phyloP scores from a whole-genome alignment of 768 basidiomycete species.

The Royoungia palumana region DNA sequence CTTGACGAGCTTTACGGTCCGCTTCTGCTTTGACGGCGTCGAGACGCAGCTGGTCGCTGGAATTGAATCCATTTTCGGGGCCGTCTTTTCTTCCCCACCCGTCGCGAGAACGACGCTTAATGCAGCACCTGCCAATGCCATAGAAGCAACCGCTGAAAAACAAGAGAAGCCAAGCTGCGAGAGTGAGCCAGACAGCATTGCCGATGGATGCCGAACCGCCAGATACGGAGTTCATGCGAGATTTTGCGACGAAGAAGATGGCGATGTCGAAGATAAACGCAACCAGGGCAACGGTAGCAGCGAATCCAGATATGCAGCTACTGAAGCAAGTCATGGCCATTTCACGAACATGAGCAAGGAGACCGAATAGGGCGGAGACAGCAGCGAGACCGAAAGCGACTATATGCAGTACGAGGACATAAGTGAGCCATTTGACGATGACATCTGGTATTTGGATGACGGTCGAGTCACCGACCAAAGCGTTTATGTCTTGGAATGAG shows the following conservation, averaged over 20 bases:
- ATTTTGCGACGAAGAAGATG: slow-evolving; percentile 85
- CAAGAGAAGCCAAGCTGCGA: slow-evolving; percentile 80
- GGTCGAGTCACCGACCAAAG: slow-evolving; percentile 66
- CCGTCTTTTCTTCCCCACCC: slow-evolving; percentile 38
- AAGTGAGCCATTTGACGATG: slow-evolving; percentile 93
- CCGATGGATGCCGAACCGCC: slow-evolving; percentile 81
- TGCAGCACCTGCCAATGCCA: slow-evolving; percentile 79
- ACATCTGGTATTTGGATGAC: slow-evolving; percentile 74
- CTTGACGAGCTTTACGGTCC: slow-evolving; percentile 72
- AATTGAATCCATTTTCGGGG: slow-evolving; percentile 37
- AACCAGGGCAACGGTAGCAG: slow-evolving; percentile 70
- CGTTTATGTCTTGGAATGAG: slow-evolving; percentile 64
- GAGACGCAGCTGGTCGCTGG: slow-evolving; percentile 62
- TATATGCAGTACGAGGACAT: slow-evolving; percentile 87
- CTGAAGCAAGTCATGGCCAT: slow-evolving; percentile 84
- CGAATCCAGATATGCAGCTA: slow-evolving; percentile 77
- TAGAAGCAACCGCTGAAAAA: slow-evolving; percentile 92
- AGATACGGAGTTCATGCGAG: slow-evolving; percentile 69
- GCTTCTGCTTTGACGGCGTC: slow-evolving; percentile 86
- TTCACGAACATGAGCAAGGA: slow-evolving; percentile 84
- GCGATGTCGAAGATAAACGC: slow-evolving; percentile 93
- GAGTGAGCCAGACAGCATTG: slow-evolving; percentile 87
- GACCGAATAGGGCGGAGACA: slow-evolving; percentile 72
- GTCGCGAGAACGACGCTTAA: slow-evolving; percentile 50
- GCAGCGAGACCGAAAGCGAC: slow-evolving; percentile 77